Evolutionary conservation across 139 green algal species (phyloP).

Genomic region (Microglena sp.): DNA sequence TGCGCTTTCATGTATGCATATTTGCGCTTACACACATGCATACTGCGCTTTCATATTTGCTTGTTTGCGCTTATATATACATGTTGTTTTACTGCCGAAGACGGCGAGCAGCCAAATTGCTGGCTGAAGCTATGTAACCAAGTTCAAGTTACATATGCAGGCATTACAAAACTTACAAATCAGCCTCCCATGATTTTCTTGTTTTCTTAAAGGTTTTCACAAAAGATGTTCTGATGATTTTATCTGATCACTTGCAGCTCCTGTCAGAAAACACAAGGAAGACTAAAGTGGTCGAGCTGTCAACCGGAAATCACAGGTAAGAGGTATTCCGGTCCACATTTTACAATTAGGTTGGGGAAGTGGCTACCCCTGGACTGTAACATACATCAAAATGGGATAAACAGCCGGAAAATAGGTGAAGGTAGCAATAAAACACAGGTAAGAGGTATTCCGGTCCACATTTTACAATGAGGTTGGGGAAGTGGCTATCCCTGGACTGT

Average conservation of each 20-base stretch:
- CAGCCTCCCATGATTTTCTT: background rate
- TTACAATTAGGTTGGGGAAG: background rate
- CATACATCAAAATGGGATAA: too few relatives aligned
- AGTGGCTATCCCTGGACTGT: background rate
- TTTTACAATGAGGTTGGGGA: background rate
- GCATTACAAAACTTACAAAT: background rate
- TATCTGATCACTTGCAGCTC: too few relatives aligned
- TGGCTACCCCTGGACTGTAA: too few relatives aligned
- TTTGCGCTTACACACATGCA: too few relatives aligned
- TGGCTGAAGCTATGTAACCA: too few relatives aligned
- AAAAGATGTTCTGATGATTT: too few relatives aligned
- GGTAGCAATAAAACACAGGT: background rate
- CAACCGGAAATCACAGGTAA: slow-evolving; percentile 70
- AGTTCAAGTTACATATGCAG: background rate
- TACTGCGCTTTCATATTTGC: too few relatives aligned
- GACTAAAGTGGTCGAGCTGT: slow-evolving; percentile 90
- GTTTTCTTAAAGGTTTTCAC: too few relatives aligned
- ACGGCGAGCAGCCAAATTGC: too few relatives aligned
- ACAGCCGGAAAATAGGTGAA: background rate
- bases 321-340: background rate
- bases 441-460: background rate
- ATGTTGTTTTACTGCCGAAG: too few relatives aligned
- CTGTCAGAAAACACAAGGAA: slow-evolving; percentile 83
- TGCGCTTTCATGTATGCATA: too few relatives aligned
- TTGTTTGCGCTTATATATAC: too few relatives aligned